Evolutionary conservation across 1,284 basidiomycete species (phyloP), one percentile per base, ranked within the genome.

Genomic region (Xerocomus cyaneibrunnescens): DNA sequence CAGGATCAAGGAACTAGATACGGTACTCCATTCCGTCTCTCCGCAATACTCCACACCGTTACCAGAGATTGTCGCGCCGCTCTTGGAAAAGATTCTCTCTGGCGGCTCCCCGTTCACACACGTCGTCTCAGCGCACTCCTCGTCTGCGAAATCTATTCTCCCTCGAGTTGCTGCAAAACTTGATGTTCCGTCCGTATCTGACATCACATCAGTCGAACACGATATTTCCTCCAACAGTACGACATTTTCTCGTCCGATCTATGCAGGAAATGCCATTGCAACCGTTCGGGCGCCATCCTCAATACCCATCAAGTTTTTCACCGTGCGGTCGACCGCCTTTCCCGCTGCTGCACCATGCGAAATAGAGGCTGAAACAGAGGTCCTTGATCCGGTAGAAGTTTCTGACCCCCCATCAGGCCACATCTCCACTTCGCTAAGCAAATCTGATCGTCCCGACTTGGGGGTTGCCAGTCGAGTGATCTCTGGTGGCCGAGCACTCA

Each of bases 241-340:
- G 17, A 88, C 83, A 5, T 98, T 97, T 72, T 84, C 90, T 9
- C 89, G 96, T 40, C 94, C 94, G 40, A 97, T 99, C 69, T 99
- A 99, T 67, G 97, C 97, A 45, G 97, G 97, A 45, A 99, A 99
- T 70, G 97, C 97, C 42, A 93, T 99, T 57, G 83, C 94, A 30
- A 98, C 94, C 41, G 86, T 99, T 61, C 87, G 88, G 60, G 91
- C 91, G 5, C 77, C 85, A 1, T 76, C 81, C 22, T 77, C 81
- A 30, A 77, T 94, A 68, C 80, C 81, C 45, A 75, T 96, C 76
- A 98, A 98, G 71, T 85, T 99, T 68, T 91, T 99, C 73, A 98
- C 97, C 25, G 92, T 99, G 37, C 86, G 97, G 56, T 85, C 89
- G n/a, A 98, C 96, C 3, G 92, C 94, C 7, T 99, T 98, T 71